These are phyloP conservation scores for Neurospora sp. DNA, from an alignment of 495 filamentous ascomycete species.

Conservation along the genomic window DNA sequence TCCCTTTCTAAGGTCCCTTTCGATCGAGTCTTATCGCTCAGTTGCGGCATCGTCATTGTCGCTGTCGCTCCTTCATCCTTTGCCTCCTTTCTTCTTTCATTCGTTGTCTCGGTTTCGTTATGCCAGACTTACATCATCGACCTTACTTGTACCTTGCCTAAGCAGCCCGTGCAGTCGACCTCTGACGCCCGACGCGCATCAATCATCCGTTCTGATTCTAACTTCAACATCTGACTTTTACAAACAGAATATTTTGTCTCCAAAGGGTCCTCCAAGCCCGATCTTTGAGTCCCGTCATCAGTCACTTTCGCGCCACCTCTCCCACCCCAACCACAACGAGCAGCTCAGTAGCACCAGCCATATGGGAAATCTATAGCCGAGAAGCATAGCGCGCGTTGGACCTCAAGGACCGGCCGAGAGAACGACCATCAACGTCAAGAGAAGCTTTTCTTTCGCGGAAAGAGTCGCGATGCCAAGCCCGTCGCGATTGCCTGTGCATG, in stretches of 20 bases:
- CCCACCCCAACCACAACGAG: neutral
- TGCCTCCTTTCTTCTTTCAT: neutral
- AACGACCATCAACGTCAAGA: neutral
- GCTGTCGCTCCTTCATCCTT: neutral
- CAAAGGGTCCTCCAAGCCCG: neutral
- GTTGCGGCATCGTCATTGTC: neutral
- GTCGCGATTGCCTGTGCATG: neutral
- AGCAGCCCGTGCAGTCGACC: neutral
- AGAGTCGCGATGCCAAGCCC: neutral
- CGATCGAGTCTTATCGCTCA: neutral
- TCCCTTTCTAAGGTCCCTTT: neutral
- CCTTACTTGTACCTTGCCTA: neutral
- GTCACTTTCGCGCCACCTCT: neutral
- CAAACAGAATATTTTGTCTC: neutral
- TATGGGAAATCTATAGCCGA: neutral
- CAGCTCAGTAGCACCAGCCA: neutral
- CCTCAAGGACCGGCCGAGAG: neutral
- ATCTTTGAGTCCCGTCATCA: neutral
- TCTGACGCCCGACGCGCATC: neutral
- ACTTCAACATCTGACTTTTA: neutral
- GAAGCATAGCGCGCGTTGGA: neutral
- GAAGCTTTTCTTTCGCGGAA: neutral
- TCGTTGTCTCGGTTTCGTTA: neutral
- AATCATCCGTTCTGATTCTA: neutral
- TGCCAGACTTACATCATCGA: neutral